A percentile compares a stretch with the other conserved stretches of the same genome.
phyloP scores from a whole-genome alignment of 139 green algal genomes.

The Penium margaritaceum region DNA sequence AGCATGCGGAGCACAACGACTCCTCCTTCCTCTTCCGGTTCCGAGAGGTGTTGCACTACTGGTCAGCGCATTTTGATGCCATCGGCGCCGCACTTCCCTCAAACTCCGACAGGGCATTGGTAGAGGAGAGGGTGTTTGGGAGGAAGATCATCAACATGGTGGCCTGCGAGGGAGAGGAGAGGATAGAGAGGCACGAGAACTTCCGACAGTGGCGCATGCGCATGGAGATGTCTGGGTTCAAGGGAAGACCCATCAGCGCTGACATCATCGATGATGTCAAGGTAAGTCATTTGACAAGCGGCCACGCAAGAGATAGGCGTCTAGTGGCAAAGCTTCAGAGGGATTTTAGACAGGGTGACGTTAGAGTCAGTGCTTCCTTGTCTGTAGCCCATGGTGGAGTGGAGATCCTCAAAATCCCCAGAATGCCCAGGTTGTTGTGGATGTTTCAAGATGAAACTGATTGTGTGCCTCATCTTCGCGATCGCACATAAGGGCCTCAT shows the following conservation, averaged over 20 bases:
- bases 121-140: conserved; percentile 25
- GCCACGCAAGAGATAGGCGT: neutral
- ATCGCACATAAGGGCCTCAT: too few relatives aligned
- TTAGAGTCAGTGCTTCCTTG: neutral
- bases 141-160: conserved; percentile 31
- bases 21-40: conserved; percentile 15
- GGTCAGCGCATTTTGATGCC: conserved; percentile 9
- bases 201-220: conserved; percentile 1
- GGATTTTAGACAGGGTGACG: neutral
- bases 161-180: conserved; percentile 18
- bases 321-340: neutral
- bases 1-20: conserved; percentile 31
- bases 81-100: conserved; percentile 17
- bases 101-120: conserved; percentile 10
- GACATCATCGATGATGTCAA: conserved; percentile 19
- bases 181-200: conserved; percentile 25
- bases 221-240: conserved; percentile 11
- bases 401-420: neutral
- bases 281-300: neutral
- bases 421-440: neutral
- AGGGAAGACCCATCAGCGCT: conserved; percentile 1
- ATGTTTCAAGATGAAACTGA: neutral
- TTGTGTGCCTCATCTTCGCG: too few relatives aligned
- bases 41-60: conserved; percentile 28
- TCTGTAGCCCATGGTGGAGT: neutral